Base-by-base conservation (phyloP, 2,329 filamentous ascomycete genomes). In the Chaetomium sp. region DNA sequence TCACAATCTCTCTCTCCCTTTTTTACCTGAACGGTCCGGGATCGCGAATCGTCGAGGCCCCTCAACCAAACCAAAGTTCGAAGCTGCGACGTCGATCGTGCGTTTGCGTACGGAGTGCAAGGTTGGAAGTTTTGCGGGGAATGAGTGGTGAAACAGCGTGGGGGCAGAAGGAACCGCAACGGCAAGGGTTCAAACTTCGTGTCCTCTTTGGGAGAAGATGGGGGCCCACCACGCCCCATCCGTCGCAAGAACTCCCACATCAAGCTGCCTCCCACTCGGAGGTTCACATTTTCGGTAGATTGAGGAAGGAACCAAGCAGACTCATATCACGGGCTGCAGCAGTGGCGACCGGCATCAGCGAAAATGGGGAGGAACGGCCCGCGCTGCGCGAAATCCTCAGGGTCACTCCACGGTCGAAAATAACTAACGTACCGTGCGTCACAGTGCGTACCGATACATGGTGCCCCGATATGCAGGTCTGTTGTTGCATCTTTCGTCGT, bases 281-380 rank as follows among this genome's bases (percentile, higher is more conserved):
- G 19, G 19, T 27, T 27, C 19, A 27, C 19, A 27, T 27, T 27
- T 27, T 27, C 19, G 19, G 19, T 3, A 27, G 19, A 27, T 27
- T 27, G 19, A 51, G 40, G 49, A 41, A 19, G 19, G 12, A 32
- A n/a, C 40, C 38, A 44, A 43, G 43, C 49, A 36, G 19, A 7
- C 11, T 19, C 37, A 32, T 9, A 10, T 38, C 36, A 49, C 41
- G 36, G 19, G 37, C 27, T 49, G 19, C 49, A 8, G 33, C 9
- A 40, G 35, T 27, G 47, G 36, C 47, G 41, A 19, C 14, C 14
- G 33, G 27, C n/a, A 46, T 6, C 4, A 46, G 8, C 33, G 19
- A 7, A 1, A 0, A 12, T 42, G 48, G 49, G 27, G 44, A 52
- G 49, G 49, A 52, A 52, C 49, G 49, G 49, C 40, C 49, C 49